Evolutionary conservation across 306 rosid species (phyloP), one percentile per base, ranked within the genome.

Genomic region (Lotus japonicus): DNA sequence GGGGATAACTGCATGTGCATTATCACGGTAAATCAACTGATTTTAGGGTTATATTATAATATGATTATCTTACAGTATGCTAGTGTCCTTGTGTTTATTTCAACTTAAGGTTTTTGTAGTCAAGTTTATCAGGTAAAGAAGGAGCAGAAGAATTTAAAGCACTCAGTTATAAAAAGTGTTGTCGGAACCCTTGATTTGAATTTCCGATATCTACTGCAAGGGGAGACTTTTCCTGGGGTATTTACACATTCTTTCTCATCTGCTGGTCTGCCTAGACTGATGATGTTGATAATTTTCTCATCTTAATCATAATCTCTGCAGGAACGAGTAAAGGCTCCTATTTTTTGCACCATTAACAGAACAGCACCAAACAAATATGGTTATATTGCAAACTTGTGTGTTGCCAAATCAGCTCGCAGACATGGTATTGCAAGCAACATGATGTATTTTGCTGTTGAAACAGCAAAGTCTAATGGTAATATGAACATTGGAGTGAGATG

Each of bases 181-280:
- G 95, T 89, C 53, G 98, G 95, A 82, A 92, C 96, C 57, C 97
- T 92, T 42, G 98, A 92, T 79, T 72, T 92, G 87, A 83, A 83
- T 81, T 70, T 82, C 60, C 84, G 80, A 50, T 75, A 83, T 78
- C 60, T 89, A 84, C 77, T 86, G 72, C 88, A 80, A 45, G 98
- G 98, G 71, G 98, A 92, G 86, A 89, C 86, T 49, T 88, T 83
- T 83, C 98, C 98, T 1, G 91, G 96, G 95, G 98, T 92, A 84
- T 19, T 41, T 1, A 11, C 45, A 17, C 56, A 31, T 50, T 66
- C 64, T 64, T 43, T 66, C 54, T 46, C 26, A 23, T 50, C 46
- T 71, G 36, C 57, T 51, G 12, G 16, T 66, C 61, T 66, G 58
- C 42, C 63, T 72, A 62, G 58, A 45, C 49, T 48, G 11, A 10